phyloP scores from a whole-genome alignment of 306 rosid species.

The Nissolia schottii region DNA sequence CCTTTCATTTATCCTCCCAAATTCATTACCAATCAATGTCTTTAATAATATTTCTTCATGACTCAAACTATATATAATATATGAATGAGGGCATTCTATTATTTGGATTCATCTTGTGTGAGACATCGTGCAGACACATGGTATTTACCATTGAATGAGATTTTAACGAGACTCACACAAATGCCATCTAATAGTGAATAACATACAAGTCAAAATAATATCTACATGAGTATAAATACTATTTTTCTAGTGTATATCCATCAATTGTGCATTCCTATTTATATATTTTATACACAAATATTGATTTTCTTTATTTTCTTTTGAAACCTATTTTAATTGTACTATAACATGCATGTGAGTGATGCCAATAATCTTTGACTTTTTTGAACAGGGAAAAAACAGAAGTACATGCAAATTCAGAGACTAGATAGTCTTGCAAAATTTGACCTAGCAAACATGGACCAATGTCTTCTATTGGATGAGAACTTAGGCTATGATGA shows the following conservation, averaged over 20 bases:
- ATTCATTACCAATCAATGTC: not conserved
- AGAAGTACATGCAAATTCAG: conserved; percentile 37
- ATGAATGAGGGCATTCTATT: too few species aligned
- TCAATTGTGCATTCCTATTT: not conserved
- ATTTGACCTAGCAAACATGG: conserved; percentile 27
- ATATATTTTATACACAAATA: not conserved
- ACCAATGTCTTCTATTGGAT: conserved; percentile 21
- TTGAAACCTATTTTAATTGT: not conserved
- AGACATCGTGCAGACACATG: too few species aligned
- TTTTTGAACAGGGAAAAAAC: conserved; percentile 52
- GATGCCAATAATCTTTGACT: not conserved
- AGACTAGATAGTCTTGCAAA: conserved; percentile 42
- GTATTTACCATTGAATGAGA: too few species aligned
- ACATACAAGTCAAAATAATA: too few species aligned
- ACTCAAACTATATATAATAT: not conserved
- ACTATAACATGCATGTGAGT: not conserved
- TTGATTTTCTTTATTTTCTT: not conserved
- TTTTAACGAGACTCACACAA: too few species aligned
- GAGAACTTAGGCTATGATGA: conserved; percentile 20
- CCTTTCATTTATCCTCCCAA: not conserved
- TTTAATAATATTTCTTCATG: not conserved
- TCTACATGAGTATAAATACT: too few species aligned
- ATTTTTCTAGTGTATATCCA: not conserved
- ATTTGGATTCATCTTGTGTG: too few species aligned
- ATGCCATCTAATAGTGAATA: too few species aligned